Percentiles rank a stretch among this genome's conserved stretches.
These are phyloP conservation scores for Clavispora vitiphila DNA, from an alignment of 805 yeast genomes.

Conservation along the genomic window DNA sequence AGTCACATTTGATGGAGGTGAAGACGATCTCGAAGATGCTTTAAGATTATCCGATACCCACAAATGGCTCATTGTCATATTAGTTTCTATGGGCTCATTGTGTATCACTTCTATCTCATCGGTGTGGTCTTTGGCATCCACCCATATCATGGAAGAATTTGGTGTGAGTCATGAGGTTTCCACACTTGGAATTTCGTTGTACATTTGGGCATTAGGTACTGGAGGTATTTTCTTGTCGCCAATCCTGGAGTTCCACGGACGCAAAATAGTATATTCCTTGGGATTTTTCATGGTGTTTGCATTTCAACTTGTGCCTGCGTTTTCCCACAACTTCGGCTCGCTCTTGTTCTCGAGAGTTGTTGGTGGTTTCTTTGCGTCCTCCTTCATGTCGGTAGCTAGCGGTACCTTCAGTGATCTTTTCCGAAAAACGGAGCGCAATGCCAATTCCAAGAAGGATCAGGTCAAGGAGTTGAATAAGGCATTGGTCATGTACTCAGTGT, in stretches of 20 bases:
- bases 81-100: slow-evolving; percentile 20
- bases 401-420: slow-evolving; percentile 28
- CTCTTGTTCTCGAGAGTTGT: slow-evolving; percentile 23
- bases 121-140: slow-evolving; percentile 24
- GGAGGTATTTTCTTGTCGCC: slow-evolving; percentile 45
- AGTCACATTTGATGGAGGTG: slow-evolving; percentile 20
- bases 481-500: slow-evolving; percentile 22
- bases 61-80: slow-evolving; percentile 23
- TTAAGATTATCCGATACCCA: slow-evolving; percentile 16
- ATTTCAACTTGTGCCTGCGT: slow-evolving; percentile 23
- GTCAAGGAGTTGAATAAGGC: slow-evolving; percentile 17
- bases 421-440: slow-evolving; percentile 8
- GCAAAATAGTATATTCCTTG: slow-evolving; percentile 45
- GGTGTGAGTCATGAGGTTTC: slow-evolving; percentile 21
- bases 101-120: slow-evolving; percentile 27
- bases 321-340: slow-evolving; percentile 21
- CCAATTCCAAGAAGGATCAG: slow-evolving; percentile 7
- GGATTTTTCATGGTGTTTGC: slow-evolving; percentile 18
- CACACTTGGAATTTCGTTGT: slow-evolving; percentile 24
- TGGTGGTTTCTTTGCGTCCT: slow-evolving; percentile 24
- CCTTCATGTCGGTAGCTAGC: slow-evolving; percentile 27
- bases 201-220: slow-evolving; percentile 23
- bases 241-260: slow-evolving; percentile 59
- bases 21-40: slow-evolving; percentile 25
- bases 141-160: slow-evolving; percentile 19